Percentiles rank a stretch among this genome's conserved stretches.
Evolutionary conservation across 164 flowering plant species (phyloP).

Genomic region (Stephania yunnanensis): DNA sequence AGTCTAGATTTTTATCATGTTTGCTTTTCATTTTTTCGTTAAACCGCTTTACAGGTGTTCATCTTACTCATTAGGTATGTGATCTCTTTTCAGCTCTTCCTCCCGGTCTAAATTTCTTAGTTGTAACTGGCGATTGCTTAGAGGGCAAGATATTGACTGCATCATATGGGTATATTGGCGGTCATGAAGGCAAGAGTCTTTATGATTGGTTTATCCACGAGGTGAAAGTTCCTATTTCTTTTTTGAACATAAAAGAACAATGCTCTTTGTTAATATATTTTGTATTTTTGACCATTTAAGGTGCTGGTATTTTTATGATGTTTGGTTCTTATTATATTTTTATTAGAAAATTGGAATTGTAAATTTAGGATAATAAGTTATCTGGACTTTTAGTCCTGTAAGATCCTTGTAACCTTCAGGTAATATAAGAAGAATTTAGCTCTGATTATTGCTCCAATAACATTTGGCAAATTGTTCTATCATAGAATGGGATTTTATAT

Average conservation of each 20-base stretch:
- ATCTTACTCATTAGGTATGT: neutral
- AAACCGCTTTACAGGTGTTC: neutral
- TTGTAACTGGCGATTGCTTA: constrained; percentile 78
- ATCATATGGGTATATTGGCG: constrained; percentile 96
- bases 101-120: constrained; percentile 84
- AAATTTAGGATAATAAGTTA: no score
- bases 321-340: neutral
- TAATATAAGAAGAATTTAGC: no score
- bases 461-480: no score
- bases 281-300: neutral
- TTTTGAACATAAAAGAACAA: neutral
- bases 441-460: no score
- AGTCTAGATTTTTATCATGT: neutral
- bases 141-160: constrained; percentile 91
- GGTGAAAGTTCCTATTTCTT: constrained; percentile 33
- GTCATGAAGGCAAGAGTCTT: constrained; percentile 91
- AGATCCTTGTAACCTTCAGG: no score
- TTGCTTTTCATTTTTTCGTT: neutral
- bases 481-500: no score
- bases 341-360: no score
- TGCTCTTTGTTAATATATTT: neutral
- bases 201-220: constrained; percentile 91
- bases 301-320: neutral
- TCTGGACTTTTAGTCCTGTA: no score
- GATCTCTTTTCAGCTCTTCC: constrained; percentile 69